Evolutionary conservation across 23 red algal genomes (phyloP).

Genomic region (Gracilaria caudata): DNA sequence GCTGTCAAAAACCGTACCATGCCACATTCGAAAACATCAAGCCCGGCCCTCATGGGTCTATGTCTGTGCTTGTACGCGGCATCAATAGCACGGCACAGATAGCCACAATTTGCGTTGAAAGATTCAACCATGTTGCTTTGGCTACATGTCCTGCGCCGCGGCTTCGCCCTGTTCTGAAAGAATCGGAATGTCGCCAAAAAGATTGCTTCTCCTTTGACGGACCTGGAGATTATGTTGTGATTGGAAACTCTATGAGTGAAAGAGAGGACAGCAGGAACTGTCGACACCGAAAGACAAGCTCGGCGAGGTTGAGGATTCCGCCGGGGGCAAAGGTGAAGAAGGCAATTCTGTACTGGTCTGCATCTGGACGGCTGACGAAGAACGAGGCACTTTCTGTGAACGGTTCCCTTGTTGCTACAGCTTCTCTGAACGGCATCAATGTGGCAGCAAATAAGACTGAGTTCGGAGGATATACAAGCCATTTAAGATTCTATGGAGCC

Average conservation of each 20-base stretch:
- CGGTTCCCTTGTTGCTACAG: neutral
- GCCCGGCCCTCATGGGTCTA: too few species aligned
- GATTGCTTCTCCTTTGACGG: slow-evolving; percentile 22
- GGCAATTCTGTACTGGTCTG: slow-evolving; percentile 29
- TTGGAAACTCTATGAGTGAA: neutral
- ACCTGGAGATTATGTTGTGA: slow-evolving; percentile 12
- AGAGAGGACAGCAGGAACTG: neutral
- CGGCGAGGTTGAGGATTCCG: neutral
- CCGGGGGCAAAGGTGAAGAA: slow-evolving; percentile 2
- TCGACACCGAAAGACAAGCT: neutral
- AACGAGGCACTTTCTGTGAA: neutral
- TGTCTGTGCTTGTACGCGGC: too few species aligned
- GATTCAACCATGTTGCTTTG: too few species aligned
- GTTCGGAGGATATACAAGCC: neutral
- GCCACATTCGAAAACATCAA: too few species aligned
- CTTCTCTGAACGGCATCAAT: too few species aligned
- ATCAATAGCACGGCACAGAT: too few species aligned
- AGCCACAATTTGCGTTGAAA: too few species aligned
- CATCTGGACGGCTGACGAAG: neutral
- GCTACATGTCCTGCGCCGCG: neutral
- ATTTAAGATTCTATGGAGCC: slow-evolving; percentile 1
- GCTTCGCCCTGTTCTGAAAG: neutral
- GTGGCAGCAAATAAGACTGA: too few species aligned
- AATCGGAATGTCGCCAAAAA: neutral
- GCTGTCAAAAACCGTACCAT: too few species aligned